Base-by-base conservation (phyloP, 768 basidiomycete genomes). In the Arthromyces matolae region DNA sequence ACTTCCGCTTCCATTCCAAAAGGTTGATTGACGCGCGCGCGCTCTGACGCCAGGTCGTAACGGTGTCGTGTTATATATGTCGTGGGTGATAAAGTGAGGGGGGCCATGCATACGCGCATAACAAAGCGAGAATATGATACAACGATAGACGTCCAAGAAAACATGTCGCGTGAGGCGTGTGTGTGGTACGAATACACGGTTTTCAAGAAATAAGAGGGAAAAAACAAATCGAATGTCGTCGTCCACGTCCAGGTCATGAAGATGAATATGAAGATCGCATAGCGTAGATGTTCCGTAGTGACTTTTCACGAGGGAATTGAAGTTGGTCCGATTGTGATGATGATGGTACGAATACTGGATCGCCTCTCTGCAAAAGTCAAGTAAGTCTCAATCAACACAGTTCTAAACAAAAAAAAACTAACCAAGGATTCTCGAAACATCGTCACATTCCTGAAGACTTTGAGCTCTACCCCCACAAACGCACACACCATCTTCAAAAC, bases 401-500 rank as follows among this genome's bases (percentile, higher is more conserved):
- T 14, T 12, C 16, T 14, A 24, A 32, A 27, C 12, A 12, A 34
- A 35, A 1, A 45, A 31, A 19, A 19, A 71, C 80, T 60, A 59
- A 83, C 80, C 48, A 71, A 61, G 56, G 77, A 60, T 35, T 68
- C 57, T 41, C 86, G 78, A 63, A 84, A 83, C 47, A 62, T 62
- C 49, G 68, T 64, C 33, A 86, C 67, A 56, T 84, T 77, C 38
- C 62, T 64, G 23, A 77, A 77, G 28, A 80, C 63, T 44, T 65
- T 63, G 54, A 87, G 61, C 23, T 76, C 75, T 36, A 87, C 70
- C 38, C 84, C 84, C 50, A 72, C 71, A 56, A 72, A 71, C 13
- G 81, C 83, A 62, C 86, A 89, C 4, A 76, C 77, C 55, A 84
- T 80, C 65, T 75, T 80, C 50, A 89, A 66, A 31, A 70, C 68